Evolutionary conservation across 768 basidiomycete genomes (phyloP).

Genomic region (Auriscalpium orientale): DNA sequence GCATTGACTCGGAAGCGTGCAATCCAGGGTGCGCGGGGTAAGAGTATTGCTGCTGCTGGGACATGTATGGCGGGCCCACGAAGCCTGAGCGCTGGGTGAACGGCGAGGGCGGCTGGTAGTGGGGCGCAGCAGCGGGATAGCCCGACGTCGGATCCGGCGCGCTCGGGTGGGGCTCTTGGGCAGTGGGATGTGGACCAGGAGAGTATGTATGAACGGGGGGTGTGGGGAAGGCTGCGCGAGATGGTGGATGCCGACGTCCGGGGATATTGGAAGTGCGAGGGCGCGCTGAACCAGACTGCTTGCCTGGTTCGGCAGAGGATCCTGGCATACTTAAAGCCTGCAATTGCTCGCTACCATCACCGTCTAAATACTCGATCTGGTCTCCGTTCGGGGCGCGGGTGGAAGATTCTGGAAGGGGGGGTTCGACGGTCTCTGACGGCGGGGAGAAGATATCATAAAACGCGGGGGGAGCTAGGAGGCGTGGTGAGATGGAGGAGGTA

Average conservation of each 20-base stretch:
- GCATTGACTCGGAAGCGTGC: constrained; percentile 1
- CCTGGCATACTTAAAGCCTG: constrained; percentile 2
- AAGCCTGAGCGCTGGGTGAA: constrained; percentile 5
- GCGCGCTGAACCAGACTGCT: neutral
- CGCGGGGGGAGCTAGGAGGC: neutral
- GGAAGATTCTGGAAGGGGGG: constrained; percentile 11
- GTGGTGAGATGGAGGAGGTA: neutral
- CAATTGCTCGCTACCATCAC: neutral
- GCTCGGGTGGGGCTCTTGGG: neutral
- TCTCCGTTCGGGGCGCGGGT: neutral
- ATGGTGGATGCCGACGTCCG: neutral
- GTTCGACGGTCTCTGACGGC: neutral
- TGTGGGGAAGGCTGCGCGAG: constrained; percentile 2
- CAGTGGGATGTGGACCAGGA: neutral
- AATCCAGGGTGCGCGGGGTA: constrained; percentile 4
- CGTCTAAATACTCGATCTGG: constrained; percentile 1
- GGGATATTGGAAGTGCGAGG: neutral
- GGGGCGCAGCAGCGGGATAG: constrained; percentile 15
- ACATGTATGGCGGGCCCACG: constrained; percentile 1
- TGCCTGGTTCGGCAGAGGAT: neutral
- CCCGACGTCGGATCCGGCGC: neutral
- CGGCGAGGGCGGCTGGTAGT: constrained; percentile 14
- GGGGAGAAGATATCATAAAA: neutral
- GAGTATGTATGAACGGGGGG: constrained; percentile 2
- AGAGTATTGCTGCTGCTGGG: constrained; percentile 1